Percentiles rank a stretch among this genome's conserved stretches.
Evolutionary conservation across 2,329 filamentous ascomycete species (phyloP).

Genomic region (Hypoxylon sp.): DNA sequence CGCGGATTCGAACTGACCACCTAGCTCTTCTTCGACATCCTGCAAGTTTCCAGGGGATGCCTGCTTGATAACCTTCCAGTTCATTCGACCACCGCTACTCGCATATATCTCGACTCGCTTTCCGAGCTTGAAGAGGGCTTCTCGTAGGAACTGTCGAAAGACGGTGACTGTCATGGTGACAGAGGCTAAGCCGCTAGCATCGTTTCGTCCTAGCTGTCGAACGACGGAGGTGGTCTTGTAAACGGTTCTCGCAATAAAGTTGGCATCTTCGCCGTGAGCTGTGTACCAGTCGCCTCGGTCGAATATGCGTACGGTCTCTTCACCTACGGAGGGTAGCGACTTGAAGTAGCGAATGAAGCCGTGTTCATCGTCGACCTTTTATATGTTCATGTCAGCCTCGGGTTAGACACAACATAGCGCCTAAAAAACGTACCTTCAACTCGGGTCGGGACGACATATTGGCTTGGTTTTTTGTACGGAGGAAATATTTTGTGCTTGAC

Average conservation of each 20-base stretch:
- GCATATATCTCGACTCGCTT: constrained; percentile 93
- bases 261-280: constrained; percentile 86
- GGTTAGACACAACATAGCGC: too few relatives aligned
- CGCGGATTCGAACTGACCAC: constrained; percentile 83
- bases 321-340: constrained; percentile 74
- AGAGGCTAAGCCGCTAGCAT: constrained; percentile 85
- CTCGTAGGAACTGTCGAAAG: constrained; percentile 92
- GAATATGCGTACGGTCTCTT: constrained; percentile 87
- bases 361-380: constrained; percentile 92
- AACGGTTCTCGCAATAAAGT: constrained; percentile 83
- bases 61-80: constrained; percentile 91
- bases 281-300: constrained; percentile 96
- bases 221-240: constrained; percentile 98
- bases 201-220: constrained; percentile 84
- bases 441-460: constrained; percentile 64
- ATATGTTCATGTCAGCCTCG: too few relatives aligned
- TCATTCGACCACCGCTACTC: constrained; percentile 77
- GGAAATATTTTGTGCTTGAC: too few relatives aligned
- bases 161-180: constrained; percentile 96
- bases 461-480: too few relatives aligned
- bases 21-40: constrained; percentile 95
- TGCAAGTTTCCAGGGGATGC: constrained; percentile 96
- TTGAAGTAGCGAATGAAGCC: constrained; percentile 98
- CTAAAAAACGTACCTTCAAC: constrained; percentile 52
- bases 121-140: constrained; percentile 89